A percentile compares a stretch with the other conserved stretches of the same genome.
Evolutionary conservation across 108 stramenopile genomes (phyloP).

Genomic region (Aurantiochytrium sp.): DNA sequence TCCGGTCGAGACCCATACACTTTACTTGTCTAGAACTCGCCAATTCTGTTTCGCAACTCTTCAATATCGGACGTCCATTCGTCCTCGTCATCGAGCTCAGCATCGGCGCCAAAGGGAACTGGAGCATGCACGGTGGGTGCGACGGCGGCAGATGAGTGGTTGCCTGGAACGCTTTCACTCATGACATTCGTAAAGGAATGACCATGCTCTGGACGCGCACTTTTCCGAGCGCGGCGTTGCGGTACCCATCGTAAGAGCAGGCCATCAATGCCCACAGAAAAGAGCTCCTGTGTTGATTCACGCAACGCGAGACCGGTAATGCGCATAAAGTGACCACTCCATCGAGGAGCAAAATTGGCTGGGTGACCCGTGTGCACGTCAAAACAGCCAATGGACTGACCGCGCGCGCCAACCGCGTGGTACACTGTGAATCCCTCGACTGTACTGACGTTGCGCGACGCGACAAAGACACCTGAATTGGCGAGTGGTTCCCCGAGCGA

Average conservation of each 20-base stretch:
- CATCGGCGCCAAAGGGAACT: not conserved
- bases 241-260: not conserved
- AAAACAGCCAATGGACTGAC: not conserved
- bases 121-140: too few relatives aligned
- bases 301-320: not conserved
- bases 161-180: too few relatives aligned
- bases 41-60: not conserved
- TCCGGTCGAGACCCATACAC: too few relatives aligned
- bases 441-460: not conserved
- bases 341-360: not conserved
- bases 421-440: not conserved
- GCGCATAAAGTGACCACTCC: not conserved
- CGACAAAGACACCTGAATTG: not conserved
- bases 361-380: not conserved
- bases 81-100: not conserved
- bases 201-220: too few relatives aligned
- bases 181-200: too few relatives aligned
- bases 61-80: not conserved
- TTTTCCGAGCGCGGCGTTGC: not conserved
- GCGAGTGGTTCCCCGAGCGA: not conserved
- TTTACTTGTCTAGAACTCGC: not conserved
- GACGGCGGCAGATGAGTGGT: too few relatives aligned
- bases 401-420: not conserved
- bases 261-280: not conserved
- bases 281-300: not conserved